A percentile compares a stretch with the other conserved stretches of the same genome.
phyloP scores from a whole-genome alignment of 2,329 filamentous ascomycete genomes.

The Colletotrichum lupini region DNA sequence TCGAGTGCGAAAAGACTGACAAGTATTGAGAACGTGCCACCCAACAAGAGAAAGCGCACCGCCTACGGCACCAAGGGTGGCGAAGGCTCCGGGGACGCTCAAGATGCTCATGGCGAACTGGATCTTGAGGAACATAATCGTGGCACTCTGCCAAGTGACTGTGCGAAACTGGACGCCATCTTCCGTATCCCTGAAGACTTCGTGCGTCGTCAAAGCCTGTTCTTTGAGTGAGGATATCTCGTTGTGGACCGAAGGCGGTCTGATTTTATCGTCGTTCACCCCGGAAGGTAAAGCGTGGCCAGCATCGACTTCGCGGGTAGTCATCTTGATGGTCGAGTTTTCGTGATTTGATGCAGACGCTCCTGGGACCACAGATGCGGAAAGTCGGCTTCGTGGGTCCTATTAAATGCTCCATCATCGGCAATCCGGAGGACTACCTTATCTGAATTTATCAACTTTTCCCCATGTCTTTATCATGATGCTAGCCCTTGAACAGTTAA shows the following conservation, averaged over 20 bases:
- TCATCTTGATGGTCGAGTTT: background rate
- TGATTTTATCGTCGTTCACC: background rate
- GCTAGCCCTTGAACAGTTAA: background rate
- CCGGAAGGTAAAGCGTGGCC: background rate
- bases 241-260: background rate
- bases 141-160: slow-evolving; percentile 52
- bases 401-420: background rate
- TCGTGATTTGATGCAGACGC: background rate
- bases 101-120: slow-evolving; percentile 43
- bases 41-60: slow-evolving; percentile 51
- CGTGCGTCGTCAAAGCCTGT: slow-evolving; percentile 5
- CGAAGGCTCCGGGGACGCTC: slow-evolving; percentile 35
- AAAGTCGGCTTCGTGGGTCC: background rate
- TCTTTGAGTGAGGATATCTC: background rate
- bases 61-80: slow-evolving; percentile 38
- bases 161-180: slow-evolving; percentile 44
- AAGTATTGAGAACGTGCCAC: background rate
- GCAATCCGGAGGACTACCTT: background rate
- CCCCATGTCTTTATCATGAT: background rate
- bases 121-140: slow-evolving; percentile 52
- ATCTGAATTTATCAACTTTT: background rate
- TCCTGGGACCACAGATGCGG: background rate
- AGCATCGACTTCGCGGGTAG: background rate
- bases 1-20: background rate
- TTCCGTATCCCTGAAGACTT: slow-evolving; percentile 41